Percentiles rank a stretch among this genome's conserved stretches.
These are phyloP conservation scores for Scutellaria galericulata DNA, from an alignment of 257 asterid genomes.

Conservation along the genomic window DNA sequence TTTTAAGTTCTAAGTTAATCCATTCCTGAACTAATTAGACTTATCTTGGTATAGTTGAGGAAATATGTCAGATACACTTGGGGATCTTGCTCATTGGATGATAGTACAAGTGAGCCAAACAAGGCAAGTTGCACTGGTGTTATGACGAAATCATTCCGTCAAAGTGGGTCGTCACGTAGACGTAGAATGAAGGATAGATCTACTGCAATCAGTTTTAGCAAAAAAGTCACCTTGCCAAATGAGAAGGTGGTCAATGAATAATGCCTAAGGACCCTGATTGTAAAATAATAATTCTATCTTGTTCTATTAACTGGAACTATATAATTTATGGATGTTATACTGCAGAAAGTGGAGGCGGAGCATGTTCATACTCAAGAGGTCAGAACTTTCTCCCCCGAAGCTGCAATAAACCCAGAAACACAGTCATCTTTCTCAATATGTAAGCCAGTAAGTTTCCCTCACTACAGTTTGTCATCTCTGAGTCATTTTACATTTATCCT, in stretches of 20 bases:
- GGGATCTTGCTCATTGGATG: slow-evolving; percentile 67
- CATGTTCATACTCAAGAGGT: slow-evolving; percentile 46
- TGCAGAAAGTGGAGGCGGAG: slow-evolving; percentile 59
- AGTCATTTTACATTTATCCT: background rate
- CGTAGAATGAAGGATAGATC: slow-evolving; percentile 43
- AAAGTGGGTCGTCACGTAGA: slow-evolving; percentile 50
- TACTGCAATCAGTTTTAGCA: slow-evolving; percentile 55
- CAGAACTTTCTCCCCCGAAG: slow-evolving; percentile 39
- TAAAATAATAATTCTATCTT: slow-evolving; percentile 23
- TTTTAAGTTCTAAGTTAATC: slow-evolving; percentile 12
- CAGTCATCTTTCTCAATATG: slow-evolving; percentile 38
- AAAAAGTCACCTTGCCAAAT: slow-evolving; percentile 46
- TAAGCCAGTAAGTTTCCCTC: slow-evolving; percentile 55
- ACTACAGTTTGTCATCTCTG: slow-evolving; percentile 19
- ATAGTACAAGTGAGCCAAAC: slow-evolving; percentile 42
- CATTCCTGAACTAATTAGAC: slow-evolving; percentile 36
- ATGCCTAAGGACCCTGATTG: slow-evolving; percentile 24
- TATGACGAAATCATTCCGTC: slow-evolving; percentile 51
- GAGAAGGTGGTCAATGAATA: slow-evolving; percentile 55
- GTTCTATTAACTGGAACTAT: slow-evolving; percentile 27
- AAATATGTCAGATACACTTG: slow-evolving; percentile 86
- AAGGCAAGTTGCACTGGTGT: slow-evolving; percentile 57
- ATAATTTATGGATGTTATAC: slow-evolving; percentile 37
- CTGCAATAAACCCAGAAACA: slow-evolving; percentile 40
- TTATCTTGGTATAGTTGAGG: slow-evolving; percentile 61